phyloP scores from a whole-genome alignment of 1,139 yeast species.

The Pichia sp. region DNA sequence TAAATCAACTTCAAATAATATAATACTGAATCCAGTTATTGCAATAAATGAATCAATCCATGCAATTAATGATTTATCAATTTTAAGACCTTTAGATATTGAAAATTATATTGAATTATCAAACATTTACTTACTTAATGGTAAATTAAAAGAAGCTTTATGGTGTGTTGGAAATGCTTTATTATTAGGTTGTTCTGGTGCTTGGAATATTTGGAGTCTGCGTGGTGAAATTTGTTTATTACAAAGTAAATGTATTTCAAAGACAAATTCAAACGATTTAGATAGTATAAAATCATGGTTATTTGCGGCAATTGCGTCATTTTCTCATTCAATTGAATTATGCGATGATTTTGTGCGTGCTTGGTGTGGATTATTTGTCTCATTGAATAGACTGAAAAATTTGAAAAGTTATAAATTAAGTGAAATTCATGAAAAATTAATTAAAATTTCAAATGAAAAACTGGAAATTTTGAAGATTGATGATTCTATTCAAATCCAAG shows the following conservation, averaged over 20 bases:
- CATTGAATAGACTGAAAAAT: slow-evolving; percentile 33
- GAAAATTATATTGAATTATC: slow-evolving; percentile 76
- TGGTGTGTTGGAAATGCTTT: slow-evolving; percentile 65
- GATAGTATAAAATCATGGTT: slow-evolving; percentile 2
- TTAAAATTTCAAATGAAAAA: slow-evolving; percentile 24
- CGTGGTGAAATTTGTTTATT: slow-evolving; percentile 41
- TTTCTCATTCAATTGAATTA: slow-evolving; percentile 63
- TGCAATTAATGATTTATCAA: slow-evolving; percentile 44
- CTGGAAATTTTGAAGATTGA: slow-evolving; percentile 4
- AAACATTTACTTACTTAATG: slow-evolving; percentile 50
- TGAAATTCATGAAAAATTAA: slow-evolving; percentile 31
- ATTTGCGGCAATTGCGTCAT: slow-evolving; percentile 7
- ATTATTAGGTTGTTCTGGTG: slow-evolving; percentile 49
- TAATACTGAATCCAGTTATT: slow-evolving; percentile 3
- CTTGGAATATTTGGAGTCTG: slow-evolving; percentile 63
- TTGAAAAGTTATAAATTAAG: slow-evolving; percentile 27
- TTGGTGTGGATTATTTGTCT: slow-evolving; percentile 65
- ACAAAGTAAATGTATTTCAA: slow-evolving; percentile 3
- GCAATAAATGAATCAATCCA: slow-evolving; percentile 29
- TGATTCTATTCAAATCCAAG: slow-evolving; percentile 14
- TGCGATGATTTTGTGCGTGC: slow-evolving; percentile 63
- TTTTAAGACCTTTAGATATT: slow-evolving; percentile 62
- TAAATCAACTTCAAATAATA: slow-evolving; percentile 1
- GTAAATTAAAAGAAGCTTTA: slow-evolving; percentile 62
- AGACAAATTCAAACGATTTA: neutral